phyloP scores from a whole-genome alignment of 768 basidiomycete genomes.

The Lactifluus pinguis region DNA sequence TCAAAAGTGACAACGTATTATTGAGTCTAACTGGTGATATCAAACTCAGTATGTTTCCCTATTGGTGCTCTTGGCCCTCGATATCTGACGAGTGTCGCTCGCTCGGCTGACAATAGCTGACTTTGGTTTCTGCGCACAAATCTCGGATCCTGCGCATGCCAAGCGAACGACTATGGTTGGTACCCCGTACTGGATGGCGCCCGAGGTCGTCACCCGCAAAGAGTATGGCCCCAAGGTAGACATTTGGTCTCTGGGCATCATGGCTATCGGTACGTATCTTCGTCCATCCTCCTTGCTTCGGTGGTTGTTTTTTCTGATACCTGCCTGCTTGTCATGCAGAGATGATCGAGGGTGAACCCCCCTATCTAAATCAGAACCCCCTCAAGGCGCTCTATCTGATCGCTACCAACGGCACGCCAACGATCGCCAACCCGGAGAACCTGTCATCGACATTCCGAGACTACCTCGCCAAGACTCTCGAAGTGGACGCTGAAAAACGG shows the following conservation, averaged over 20 bases:
- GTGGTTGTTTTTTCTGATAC: constrained; percentile 1
- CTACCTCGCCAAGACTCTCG: constrained; percentile 79
- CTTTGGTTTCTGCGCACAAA: constrained; percentile 98
- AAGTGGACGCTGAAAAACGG: constrained; percentile 92
- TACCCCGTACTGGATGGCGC: constrained; percentile 99
- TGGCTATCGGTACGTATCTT: constrained; percentile 68
- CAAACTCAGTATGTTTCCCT: constrained; percentile 76
- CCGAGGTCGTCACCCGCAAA: constrained; percentile 94
- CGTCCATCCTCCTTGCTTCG: not conserved
- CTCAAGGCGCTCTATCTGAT: constrained; percentile 96
- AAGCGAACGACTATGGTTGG: constrained; percentile 99
- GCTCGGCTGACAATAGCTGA: constrained; percentile 49
- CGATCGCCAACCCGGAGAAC: constrained; percentile 83
- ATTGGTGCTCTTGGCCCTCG: not conserved
- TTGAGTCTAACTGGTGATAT: constrained; percentile 91
- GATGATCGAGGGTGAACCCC: constrained; percentile 98
- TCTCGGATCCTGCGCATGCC: constrained; percentile 71
- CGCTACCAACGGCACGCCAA: constrained; percentile 95
- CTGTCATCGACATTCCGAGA: constrained; percentile 76
- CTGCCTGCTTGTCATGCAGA: constrained; percentile 36
- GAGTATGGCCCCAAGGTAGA: constrained; percentile 99
- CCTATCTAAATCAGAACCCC: constrained; percentile 93
- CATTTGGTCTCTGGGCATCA: constrained; percentile 94
- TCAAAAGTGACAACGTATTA: constrained; percentile 97
- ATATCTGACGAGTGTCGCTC: not conserved